phyloP scores from a whole-genome alignment of 768 basidiomycete genomes.

The Trametes maxima region DNA sequence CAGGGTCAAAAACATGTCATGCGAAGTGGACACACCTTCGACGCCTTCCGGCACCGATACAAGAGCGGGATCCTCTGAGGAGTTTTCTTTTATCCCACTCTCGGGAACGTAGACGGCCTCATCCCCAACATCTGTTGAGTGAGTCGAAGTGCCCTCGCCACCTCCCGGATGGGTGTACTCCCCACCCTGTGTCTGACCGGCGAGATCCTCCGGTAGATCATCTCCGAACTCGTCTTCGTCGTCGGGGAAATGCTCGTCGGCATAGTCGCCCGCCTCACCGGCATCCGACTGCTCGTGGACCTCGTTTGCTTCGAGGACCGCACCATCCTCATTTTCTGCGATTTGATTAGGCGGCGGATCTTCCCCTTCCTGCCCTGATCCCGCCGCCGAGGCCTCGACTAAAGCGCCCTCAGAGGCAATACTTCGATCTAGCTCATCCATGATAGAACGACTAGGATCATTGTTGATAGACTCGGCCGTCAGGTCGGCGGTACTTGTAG shows the following conservation, averaged over 20 bases:
- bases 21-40: background rate
- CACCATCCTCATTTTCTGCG: conserved; percentile 6
- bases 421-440: too few relatives aligned
- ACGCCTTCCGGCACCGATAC: background rate
- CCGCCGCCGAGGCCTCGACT: background rate
- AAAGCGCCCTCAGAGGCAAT: too few relatives aligned
- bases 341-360: background rate
- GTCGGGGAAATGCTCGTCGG: conserved; percentile 36
- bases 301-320: conserved; percentile 33
- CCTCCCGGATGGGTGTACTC: conserved; percentile 38
- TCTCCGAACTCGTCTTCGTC: conserved; percentile 41
- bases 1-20: background rate
- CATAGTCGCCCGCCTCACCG: conserved; percentile 39
- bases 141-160: background rate
- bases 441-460: too few relatives aligned
- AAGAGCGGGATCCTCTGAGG: background rate
- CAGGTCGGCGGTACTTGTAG: too few relatives aligned
- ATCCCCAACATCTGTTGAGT: background rate
- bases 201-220: conserved; percentile 35
- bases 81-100: background rate
- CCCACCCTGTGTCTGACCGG: conserved; percentile 48
- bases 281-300: conserved; percentile 34
- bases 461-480: too few relatives aligned
- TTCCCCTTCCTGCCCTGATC: conserved; percentile 22
- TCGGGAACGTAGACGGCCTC: background rate